Evolutionary conservation across 768 basidiomycete species (phyloP), one percentile per base, ranked within the genome.

Genomic region (Scleroderma bovista): DNA sequence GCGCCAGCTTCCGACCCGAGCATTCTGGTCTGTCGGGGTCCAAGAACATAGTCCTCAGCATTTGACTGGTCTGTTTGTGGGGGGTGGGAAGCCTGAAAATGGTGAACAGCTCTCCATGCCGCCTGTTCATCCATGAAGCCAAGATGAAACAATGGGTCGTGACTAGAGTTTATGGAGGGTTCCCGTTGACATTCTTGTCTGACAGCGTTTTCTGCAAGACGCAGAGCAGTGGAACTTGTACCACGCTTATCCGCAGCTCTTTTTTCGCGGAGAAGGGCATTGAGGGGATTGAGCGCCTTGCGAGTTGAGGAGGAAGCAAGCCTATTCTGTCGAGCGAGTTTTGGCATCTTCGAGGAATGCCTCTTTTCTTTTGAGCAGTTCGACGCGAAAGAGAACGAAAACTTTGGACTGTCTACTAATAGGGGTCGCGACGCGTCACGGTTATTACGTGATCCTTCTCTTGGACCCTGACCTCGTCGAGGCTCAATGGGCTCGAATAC

Each of bases 181-280:
- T 71, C 57, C 3, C n/a, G n/a, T n/a, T 56, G 45, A 38, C 63
- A 64, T 46, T 60, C 70, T 45, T 67, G 64, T 33, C 57, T 63
- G 3, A 72, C 50, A 12, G 69, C 69, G 37, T 58, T 63, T 54
- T 81, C 79, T 13, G 80, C 81, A 13, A 61, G 73, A 52, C 63
- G 68, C 48, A 79, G 58, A 8, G 73, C 77, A 8, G 72, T 64
- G 13, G 42, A 63, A 40, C 73, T 74, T 23, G 71, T 68, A 16
- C 68, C 66, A 19, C 55, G 68, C 39, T 55, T 62, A 6, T 68
- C 55, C 39, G 58, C 57, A 22, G 58, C 38, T 16, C 55, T 52
- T 57, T 80, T 83, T 62, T 83, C 81, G 53, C 72, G 77, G 34
- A 84, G 60, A 26, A 84, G 72, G 2, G 68, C 73, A 44, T 72